Conservation (phyloP, 2,329 filamentous ascomycete species). For the Trichoderma semiorbis region DNA sequence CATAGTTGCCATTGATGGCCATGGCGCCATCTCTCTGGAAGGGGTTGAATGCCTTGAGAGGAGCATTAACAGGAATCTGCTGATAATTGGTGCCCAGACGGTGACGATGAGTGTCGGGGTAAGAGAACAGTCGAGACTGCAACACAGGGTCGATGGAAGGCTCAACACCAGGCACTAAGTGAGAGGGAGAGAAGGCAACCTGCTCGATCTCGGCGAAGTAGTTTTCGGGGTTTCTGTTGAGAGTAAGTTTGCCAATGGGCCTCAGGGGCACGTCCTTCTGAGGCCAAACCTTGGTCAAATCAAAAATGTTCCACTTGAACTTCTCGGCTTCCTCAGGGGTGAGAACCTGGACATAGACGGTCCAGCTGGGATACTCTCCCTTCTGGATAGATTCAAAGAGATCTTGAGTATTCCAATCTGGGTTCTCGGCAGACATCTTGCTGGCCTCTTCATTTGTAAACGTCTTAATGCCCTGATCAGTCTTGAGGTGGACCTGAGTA, state of each 20-base stretch:
- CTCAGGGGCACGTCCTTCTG: slow-evolving; percentile 59
- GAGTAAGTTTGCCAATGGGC: slow-evolving; percentile 58
- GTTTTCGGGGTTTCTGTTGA: slow-evolving; percentile 63
- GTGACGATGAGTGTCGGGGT: slow-evolving; percentile 61
- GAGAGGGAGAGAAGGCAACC: slow-evolving; percentile 62
- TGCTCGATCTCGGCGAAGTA: slow-evolving; percentile 70
- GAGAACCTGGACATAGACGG: slow-evolving; percentile 60
- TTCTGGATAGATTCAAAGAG: slow-evolving; percentile 60
- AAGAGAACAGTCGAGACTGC: slow-evolving; percentile 58
- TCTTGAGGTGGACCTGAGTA: slow-evolving; percentile 61
- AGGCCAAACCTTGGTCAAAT: slow-evolving; percentile 68
- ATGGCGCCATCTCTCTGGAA: slow-evolving; percentile 72
- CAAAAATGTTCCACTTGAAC: slow-evolving; percentile 62
- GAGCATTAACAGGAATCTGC: slow-evolving; percentile 60
- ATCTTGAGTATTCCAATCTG: slow-evolving; percentile 61
- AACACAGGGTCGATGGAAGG: slow-evolving; percentile 61
- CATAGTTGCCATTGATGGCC: slow-evolving; percentile 64
- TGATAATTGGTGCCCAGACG: slow-evolving; percentile 62
- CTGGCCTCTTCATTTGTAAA: slow-evolving; percentile 56
- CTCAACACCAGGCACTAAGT: slow-evolving; percentile 61
- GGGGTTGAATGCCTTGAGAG: slow-evolving; percentile 57
- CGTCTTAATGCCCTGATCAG: slow-evolving; percentile 59
- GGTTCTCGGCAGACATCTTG: slow-evolving; percentile 53
- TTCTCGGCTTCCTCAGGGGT: slow-evolving; percentile 59
- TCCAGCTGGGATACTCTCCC: slow-evolving; percentile 62